phyloP scores from a whole-genome alignment of 1,139 yeast species.

The Pichia sp. region DNA sequence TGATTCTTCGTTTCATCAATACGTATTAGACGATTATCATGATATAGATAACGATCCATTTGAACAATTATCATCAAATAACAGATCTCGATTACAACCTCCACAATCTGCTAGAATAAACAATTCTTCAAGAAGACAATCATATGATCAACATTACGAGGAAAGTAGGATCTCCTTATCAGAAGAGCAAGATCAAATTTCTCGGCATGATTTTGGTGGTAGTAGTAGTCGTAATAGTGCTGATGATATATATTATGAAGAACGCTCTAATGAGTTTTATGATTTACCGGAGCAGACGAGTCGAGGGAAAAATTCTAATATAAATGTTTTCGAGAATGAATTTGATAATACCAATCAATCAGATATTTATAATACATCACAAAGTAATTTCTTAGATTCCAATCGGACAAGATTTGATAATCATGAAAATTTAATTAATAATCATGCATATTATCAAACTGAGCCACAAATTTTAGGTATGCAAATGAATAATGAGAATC shows the following conservation, averaged over 20 bases:
- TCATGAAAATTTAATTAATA: slow-evolving; percentile 7
- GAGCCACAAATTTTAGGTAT: neutral
- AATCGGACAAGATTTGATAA: slow-evolving; percentile 8
- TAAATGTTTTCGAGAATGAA: neutral
- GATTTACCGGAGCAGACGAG: neutral
- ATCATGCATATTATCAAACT: slow-evolving; percentile 1
- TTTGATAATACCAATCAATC: slow-evolving; percentile 1
- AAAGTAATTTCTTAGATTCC: slow-evolving; percentile 1
- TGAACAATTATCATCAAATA: neutral
- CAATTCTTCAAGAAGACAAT: too few species aligned
- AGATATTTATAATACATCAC: slow-evolving; percentile 2
- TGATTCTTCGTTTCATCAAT: slow-evolving; percentile 2
- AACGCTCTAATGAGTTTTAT: neutral
- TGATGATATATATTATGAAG: neutral
- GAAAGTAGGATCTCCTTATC: too few species aligned
- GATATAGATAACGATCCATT: neutral
- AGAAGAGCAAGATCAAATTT: too few species aligned
- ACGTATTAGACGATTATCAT: neutral
- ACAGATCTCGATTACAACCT: neutral
- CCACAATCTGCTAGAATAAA: neutral
- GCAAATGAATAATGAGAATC: neutral
- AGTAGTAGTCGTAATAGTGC: neutral
- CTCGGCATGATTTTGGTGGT: too few species aligned
- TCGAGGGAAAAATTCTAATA: neutral
- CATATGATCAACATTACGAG: too few species aligned